These are phyloP conservation scores for Hura crepitans DNA, from an alignment of 441 rosid species.

Conservation along the genomic window DNA sequence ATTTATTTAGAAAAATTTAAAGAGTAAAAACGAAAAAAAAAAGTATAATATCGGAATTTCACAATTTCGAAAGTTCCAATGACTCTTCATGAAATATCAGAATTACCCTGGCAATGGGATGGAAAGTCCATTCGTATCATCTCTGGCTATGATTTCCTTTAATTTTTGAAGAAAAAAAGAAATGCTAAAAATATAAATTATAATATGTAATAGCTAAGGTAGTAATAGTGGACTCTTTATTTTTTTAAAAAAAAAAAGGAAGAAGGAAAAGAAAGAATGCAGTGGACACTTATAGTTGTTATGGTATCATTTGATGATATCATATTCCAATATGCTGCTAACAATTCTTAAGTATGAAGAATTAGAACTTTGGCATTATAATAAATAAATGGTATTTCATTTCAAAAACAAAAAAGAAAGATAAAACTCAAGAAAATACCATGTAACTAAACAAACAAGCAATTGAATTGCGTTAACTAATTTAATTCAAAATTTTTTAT, in stretches of 20 bases:
- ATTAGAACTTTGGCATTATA: not conserved
- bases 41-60: no score
- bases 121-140: not conserved
- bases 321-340: not conserved
- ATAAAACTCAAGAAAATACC: not conserved
- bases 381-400: not conserved
- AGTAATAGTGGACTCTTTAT: no score
- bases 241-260: no score
- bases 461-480: no score
- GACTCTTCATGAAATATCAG: slow-evolving; percentile 1
- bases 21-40: no score
- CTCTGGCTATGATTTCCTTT: not conserved
- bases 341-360: not conserved
- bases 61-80: no score
- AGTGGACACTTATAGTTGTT: not conserved
- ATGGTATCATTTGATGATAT: not conserved
- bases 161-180: not conserved
- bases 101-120: not conserved
- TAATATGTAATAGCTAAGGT: no score
- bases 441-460: not conserved
- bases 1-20: no score
- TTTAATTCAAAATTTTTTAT: no score
- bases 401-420: not conserved
- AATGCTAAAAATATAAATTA: not conserved
- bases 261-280: no score